phyloP scores from a whole-genome alignment of 345 rosid genomes.

The Eucalyptus virginea region DNA sequence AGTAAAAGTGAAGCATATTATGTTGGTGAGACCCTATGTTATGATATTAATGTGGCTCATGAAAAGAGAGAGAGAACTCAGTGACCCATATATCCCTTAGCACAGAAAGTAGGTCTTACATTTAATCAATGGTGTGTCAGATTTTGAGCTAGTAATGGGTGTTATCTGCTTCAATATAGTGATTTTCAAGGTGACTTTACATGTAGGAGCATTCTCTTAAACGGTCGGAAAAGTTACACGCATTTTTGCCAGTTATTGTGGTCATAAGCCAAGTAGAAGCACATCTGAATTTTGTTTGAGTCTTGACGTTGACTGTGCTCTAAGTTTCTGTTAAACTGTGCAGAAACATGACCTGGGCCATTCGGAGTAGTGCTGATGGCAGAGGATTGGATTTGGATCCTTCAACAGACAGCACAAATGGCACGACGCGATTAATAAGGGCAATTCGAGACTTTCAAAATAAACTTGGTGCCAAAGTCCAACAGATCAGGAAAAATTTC shows the following conservation, averaged over 20 bases:
- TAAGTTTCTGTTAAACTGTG: neutral
- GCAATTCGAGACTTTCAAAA: conserved; percentile 43
- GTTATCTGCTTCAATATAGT: neutral
- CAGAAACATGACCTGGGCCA: conserved; percentile 51
- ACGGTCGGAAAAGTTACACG: neutral
- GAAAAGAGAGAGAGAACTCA: neutral
- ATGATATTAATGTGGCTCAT: neutral
- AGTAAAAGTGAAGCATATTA: neutral
- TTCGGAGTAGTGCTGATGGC: conserved; percentile 38
- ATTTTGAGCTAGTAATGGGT: neutral
- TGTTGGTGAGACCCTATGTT: neutral
- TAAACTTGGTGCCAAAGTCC: conserved; percentile 38
- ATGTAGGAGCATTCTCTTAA: neutral
- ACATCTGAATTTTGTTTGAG: neutral
- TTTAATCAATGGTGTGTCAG: neutral
- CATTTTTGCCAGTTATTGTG: neutral
- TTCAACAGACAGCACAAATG: conserved; percentile 21
- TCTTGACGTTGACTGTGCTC: neutral
- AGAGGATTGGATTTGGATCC: conserved; percentile 42
- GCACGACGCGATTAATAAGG: conserved; percentile 52
- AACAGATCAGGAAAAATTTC: conserved; percentile 50
- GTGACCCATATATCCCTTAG: neutral
- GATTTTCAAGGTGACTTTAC: neutral
- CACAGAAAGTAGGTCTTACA: neutral
- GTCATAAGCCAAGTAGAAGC: neutral